Evolutionary conservation across 257 asterid genomes (phyloP).

Genomic region (Solanum bulbocastanum): DNA sequence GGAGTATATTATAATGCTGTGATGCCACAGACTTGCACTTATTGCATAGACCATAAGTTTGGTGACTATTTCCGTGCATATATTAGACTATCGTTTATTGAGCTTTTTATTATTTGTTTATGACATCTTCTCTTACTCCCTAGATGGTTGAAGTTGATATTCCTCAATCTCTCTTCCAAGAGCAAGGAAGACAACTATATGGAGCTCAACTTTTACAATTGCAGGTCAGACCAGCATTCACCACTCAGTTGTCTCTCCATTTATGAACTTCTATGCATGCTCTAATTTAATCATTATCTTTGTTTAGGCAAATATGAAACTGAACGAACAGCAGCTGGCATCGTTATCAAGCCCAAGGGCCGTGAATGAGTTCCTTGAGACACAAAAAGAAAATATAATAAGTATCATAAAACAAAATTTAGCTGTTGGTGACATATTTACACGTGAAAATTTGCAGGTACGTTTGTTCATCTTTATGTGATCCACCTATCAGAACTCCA

Average conservation of each 20-base stretch:
- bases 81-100: not conserved
- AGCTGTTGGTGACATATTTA: conserved; percentile 92
- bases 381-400: conserved; percentile 61
- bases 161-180: conserved; percentile 87
- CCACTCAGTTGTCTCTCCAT: not conserved
- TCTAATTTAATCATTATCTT: conserved; percentile 5
- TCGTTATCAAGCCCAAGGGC: conserved; percentile 84
- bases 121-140: conserved; percentile 1
- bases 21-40: not conserved
- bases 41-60: not conserved
- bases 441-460: conserved; percentile 90
- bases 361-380: conserved; percentile 62
- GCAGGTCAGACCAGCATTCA: conserved; percentile 43
- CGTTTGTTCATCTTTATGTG: not conserved
- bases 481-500: not conserved
- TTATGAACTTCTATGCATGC: not conserved
- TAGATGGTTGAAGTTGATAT: conserved; percentile 85
- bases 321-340: conserved; percentile 71
- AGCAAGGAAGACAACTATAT: conserved; percentile 93
- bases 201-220: conserved; percentile 89
- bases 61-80: not conserved
- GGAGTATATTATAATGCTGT: not conserved
- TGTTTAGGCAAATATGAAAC: conserved; percentile 67
- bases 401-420: conserved; percentile 76
- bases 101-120: not conserved